Evolutionary conservation across 164 flowering plant species (phyloP).

Genomic region (Akebia trifoliata): DNA sequence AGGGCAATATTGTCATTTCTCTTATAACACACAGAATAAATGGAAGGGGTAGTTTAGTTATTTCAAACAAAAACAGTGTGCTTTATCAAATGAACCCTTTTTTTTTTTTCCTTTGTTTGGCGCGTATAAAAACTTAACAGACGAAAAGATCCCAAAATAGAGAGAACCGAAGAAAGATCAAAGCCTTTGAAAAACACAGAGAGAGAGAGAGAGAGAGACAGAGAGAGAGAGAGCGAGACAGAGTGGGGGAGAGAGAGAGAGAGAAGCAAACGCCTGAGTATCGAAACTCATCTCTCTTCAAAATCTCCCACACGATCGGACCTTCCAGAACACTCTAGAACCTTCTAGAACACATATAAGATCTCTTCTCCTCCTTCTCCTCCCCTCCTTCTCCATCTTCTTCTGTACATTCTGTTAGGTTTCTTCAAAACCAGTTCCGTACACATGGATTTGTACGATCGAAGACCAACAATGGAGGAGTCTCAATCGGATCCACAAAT

Average conservation of each 20-base stretch:
- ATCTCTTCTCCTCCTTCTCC: too few relatives aligned
- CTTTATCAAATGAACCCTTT: not conserved
- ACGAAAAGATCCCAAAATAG: conserved; percentile 11
- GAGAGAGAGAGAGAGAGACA: too few relatives aligned
- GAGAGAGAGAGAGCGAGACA: too few relatives aligned
- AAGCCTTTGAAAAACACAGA: too few relatives aligned
- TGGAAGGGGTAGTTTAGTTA: not conserved
- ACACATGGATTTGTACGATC: conserved; percentile 56
- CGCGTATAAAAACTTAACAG: conserved; percentile 15
- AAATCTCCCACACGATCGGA: conserved; percentile 26
- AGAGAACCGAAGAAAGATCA: too few relatives aligned
- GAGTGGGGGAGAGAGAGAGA: not conserved
- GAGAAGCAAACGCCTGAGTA: conserved; percentile 8
- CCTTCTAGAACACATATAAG: too few relatives aligned
- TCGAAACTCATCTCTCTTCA: not conserved
- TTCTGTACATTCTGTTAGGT: conserved; percentile 12
- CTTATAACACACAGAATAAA: too few relatives aligned
- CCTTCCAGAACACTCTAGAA: not conserved
- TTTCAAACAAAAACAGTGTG: not conserved
- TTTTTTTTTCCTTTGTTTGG: conserved; percentile 3
- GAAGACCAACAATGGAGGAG: conserved; percentile 34
- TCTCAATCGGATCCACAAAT: conserved; percentile 37
- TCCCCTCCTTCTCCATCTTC: not conserved
- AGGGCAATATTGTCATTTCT: too few relatives aligned
- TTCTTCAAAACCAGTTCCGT: conserved; percentile 2